phyloP scores from a whole-genome alignment of 257 asterid genomes.

The Solanum ossicruentum region DNA sequence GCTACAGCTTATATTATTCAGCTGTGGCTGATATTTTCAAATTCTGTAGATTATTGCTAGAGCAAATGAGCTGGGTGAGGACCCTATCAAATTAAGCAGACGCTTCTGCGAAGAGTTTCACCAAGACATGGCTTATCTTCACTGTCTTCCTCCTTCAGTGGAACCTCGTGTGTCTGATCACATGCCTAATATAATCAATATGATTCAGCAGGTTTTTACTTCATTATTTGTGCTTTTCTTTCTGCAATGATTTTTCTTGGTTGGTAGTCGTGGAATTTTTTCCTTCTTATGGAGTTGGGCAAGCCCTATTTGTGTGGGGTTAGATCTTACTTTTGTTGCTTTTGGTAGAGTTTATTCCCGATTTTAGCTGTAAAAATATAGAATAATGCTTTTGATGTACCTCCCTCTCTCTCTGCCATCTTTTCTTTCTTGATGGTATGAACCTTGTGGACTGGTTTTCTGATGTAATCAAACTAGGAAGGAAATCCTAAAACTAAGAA shows the following conservation, averaged over 20 bases:
- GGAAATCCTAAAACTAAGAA: no score
- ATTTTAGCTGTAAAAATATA: neutral
- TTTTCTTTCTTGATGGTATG: neutral
- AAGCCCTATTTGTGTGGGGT: neutral
- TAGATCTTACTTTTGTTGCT: neutral
- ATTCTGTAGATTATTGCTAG: conserved; percentile 82
- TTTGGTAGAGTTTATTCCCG: neutral
- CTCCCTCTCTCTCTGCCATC: neutral
- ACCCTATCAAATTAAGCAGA: conserved; percentile 71
- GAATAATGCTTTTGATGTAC: neutral
- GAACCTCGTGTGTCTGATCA: conserved; percentile 98
- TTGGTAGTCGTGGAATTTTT: neutral
- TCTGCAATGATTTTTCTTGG: neutral
- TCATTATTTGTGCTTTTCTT: neutral
- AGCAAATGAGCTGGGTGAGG: conserved; percentile 81
- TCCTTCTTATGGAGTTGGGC: neutral
- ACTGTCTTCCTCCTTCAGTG: conserved; percentile 80
- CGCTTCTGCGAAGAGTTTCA: conserved; percentile 83
- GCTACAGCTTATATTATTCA: neutral
- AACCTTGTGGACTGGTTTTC: neutral
- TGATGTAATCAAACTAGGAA: no score
- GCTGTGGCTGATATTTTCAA: conserved; percentile 55
- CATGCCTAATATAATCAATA: conserved; percentile 65
- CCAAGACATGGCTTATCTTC: conserved; percentile 64
- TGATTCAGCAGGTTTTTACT: conserved; percentile 63